phyloP scores from a whole-genome alignment of 176 grass and related monocot genomes.

The Zoysia pacifica region DNA sequence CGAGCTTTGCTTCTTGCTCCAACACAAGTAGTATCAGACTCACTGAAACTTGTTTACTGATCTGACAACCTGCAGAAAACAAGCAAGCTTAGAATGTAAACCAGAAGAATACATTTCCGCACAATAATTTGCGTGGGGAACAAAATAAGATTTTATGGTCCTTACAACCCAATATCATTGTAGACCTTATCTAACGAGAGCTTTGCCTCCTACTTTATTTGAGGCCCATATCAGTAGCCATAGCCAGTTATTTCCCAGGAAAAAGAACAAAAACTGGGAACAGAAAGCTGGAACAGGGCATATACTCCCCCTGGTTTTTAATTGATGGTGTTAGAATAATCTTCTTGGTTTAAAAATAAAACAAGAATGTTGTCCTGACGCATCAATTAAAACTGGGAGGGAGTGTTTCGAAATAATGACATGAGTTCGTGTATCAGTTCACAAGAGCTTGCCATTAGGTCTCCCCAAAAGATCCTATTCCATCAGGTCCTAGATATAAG shows the following conservation, averaged over 20 bases:
- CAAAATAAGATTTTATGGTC: constrained; percentile 29
- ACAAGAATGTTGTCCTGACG: neutral
- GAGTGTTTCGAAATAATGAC: constrained; percentile 6
- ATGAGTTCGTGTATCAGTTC: constrained; percentile 29
- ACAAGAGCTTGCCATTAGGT: neutral
- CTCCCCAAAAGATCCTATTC: neutral
- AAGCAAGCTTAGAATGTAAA: constrained; percentile 15
- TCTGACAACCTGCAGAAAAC: constrained; percentile 24
- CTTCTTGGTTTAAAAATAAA: neutral
- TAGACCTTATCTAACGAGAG: constrained; percentile 30
- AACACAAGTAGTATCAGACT: constrained; percentile 12
- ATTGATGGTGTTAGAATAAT: neutral
- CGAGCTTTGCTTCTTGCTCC: constrained; percentile 10
- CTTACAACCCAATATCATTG: constrained; percentile 34
- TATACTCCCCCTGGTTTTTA: neutral
- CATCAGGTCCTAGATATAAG: constrained; percentile 18
- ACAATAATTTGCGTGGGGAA: constrained; percentile 31
- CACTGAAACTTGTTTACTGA: constrained; percentile 26
- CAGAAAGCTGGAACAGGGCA: constrained; percentile 26
- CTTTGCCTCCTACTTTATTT: constrained; percentile 38
- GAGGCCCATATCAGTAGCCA: constrained; percentile 1
- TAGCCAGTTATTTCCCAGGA: constrained; percentile 10
- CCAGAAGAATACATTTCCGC: constrained; percentile 34
- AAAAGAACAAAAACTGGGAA: constrained; percentile 13
- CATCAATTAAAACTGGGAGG: neutral